Evolutionary conservation across 2,329 filamentous ascomycete genomes (phyloP).

Genomic region (Cercospora beticola): DNA sequence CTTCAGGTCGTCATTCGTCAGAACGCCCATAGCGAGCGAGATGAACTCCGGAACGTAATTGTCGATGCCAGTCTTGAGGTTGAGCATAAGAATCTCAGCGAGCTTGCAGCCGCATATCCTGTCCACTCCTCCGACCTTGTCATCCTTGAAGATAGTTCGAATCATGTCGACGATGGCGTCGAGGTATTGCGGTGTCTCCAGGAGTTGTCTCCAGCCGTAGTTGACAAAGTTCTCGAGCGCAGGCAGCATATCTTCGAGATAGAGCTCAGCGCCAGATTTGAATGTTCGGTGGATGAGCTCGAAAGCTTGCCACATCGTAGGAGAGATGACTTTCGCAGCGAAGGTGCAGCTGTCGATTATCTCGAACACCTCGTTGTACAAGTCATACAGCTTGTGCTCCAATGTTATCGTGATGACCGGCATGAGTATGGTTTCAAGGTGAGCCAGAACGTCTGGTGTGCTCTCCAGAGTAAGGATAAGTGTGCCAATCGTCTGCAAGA

Average conservation of each 20-base stretch:
- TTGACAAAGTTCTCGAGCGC: slow-evolving; percentile 97
- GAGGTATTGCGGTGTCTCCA: slow-evolving; percentile 81
- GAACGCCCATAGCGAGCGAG: slow-evolving; percentile 79
- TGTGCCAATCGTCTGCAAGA: slow-evolving; percentile 95
- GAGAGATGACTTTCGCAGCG: slow-evolving; percentile 90
- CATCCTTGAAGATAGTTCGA: slow-evolving; percentile 87
- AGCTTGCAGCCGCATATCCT: slow-evolving; percentile 97
- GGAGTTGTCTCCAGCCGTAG: slow-evolving; percentile 77
- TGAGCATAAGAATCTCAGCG: slow-evolving; percentile 95
- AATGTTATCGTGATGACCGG: slow-evolving; percentile 94
- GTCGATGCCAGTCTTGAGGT: slow-evolving; percentile 83
- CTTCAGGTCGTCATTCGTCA: slow-evolving; percentile 73
- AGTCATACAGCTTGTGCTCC: slow-evolving; percentile 95
- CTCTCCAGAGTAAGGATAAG: slow-evolving; percentile 95
- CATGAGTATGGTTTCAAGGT: slow-evolving; percentile 95
- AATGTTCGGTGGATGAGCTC: slow-evolving; percentile 95
- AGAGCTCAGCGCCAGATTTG: slow-evolving; percentile 94
- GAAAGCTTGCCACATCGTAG: slow-evolving; percentile 98
- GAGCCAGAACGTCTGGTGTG: slow-evolving; percentile 89
- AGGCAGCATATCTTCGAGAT: slow-evolving; percentile 97
- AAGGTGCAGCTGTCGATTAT: slow-evolving; percentile 99
- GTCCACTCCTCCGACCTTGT: slow-evolving; percentile 90
- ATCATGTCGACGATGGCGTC: slow-evolving; percentile 92
- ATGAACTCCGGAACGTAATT: slow-evolving; percentile 87
- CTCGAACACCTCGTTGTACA: slow-evolving; percentile 98